These are phyloP conservation scores for Lactuca saligna DNA, from an alignment of 129 eudicot species.

Conservation along the genomic window DNA sequence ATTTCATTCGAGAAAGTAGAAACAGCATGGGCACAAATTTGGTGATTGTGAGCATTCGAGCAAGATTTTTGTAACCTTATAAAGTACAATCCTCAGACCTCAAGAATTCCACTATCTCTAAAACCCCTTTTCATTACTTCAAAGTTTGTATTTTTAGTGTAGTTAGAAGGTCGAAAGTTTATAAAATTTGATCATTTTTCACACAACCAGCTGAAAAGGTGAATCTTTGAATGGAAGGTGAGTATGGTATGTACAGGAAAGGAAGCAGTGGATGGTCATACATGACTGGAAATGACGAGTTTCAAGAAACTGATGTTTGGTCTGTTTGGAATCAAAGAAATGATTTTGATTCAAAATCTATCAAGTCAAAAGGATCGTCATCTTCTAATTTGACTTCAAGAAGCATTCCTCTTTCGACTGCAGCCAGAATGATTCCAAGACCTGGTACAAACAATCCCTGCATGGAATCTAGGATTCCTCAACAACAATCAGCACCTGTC, in stretches of 20 bases:
- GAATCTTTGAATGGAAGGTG: slow-evolving; percentile 42
- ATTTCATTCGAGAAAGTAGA: slow-evolving; percentile 25
- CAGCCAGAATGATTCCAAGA: slow-evolving; percentile 71
- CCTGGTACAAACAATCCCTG: slow-evolving; percentile 13
- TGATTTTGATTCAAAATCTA: slow-evolving; percentile 26
- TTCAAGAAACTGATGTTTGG: slow-evolving; percentile 80
- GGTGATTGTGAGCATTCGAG: slow-evolving; percentile 32
- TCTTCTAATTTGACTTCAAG: slow-evolving; percentile 34
- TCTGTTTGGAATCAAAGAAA: slow-evolving; percentile 37
- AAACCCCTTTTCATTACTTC: slow-evolving; percentile 11
- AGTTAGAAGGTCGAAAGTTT: slow-evolving; percentile 13
- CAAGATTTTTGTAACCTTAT: slow-evolving; percentile 25
- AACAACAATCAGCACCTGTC: slow-evolving; percentile 74
- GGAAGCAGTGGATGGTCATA: slow-evolving; percentile 61
- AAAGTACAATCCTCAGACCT: slow-evolving; percentile 23
- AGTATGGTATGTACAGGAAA: slow-evolving; percentile 47
- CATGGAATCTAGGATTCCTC: slow-evolving; percentile 37
- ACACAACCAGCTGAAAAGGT: slow-evolving; percentile 19
- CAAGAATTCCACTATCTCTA: slow-evolving; percentile 24
- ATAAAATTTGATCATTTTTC: slow-evolving; percentile 9
- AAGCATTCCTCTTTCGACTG: slow-evolving; percentile 32
- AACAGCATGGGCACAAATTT: slow-evolving; percentile 29
- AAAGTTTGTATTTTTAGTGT: slow-evolving; percentile 15
- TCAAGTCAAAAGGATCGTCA: slow-evolving; percentile 24
- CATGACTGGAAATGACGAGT: slow-evolving; percentile 56